phyloP scores from a whole-genome alignment of 305 asterid species.

The Rubia balearica region DNA sequence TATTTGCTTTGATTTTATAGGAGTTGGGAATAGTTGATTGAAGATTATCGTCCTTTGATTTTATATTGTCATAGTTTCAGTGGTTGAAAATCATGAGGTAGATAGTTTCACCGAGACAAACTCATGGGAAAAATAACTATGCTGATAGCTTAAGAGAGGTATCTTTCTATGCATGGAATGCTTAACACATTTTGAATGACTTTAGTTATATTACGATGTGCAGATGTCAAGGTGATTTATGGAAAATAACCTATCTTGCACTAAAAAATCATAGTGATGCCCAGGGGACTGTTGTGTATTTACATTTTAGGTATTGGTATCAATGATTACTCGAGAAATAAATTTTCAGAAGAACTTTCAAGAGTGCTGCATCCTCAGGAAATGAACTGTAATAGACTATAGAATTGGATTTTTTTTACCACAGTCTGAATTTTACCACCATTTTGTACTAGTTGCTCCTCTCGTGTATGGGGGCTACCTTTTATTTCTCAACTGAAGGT shows the following conservation, averaged over 20 bases:
- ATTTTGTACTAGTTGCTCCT: neutral
- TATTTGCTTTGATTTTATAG: neutral
- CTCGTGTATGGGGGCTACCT: neutral
- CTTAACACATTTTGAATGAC: neutral
- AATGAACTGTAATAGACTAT: neutral
- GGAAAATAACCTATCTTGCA: neutral
- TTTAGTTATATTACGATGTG: neutral
- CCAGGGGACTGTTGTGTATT: neutral
- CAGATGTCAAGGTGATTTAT: neutral
- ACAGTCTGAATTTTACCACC: neutral
- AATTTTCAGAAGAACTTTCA: neutral
- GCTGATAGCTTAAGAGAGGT: no score
- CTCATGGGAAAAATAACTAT: neutral
- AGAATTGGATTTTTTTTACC: neutral
- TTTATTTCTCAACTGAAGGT: neutral
- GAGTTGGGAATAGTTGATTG: neutral
- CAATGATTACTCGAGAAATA: neutral
- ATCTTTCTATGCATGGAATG: no score
- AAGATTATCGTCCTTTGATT: neutral
- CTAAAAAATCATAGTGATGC: neutral
- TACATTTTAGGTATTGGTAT: neutral
- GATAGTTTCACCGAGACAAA: no score
- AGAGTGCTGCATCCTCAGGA: neutral
- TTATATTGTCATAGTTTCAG: neutral
- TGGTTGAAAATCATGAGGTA: neutral